phyloP scores from a whole-genome alignment of 1,284 basidiomycete genomes.

The Blastosporella zonata region DNA sequence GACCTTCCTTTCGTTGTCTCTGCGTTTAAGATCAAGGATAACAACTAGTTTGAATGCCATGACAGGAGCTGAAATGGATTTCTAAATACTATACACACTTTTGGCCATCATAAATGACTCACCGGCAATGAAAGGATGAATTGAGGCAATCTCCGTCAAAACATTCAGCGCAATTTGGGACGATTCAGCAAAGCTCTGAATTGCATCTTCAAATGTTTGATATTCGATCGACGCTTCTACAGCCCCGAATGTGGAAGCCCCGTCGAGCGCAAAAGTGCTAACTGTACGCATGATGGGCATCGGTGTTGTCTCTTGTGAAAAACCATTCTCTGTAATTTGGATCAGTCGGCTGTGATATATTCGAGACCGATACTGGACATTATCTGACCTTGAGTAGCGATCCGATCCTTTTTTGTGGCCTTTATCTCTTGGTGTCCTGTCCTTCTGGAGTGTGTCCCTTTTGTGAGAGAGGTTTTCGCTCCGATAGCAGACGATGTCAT shows the following conservation, averaged over 20 bases:
- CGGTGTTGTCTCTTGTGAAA: too few relatives aligned
- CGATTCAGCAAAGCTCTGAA: not conserved
- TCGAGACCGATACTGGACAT: too few relatives aligned
- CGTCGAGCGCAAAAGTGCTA: not conserved
- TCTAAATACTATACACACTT: not conserved
- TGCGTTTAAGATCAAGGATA: not conserved
- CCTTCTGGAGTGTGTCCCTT: too few relatives aligned
- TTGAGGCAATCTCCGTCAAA: not conserved
- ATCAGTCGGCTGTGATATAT: too few relatives aligned
- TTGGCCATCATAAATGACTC: not conserved
- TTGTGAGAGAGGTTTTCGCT: too few relatives aligned
- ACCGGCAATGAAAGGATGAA: slow-evolving; percentile 6
- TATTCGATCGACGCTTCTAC: not conserved
- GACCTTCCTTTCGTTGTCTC: not conserved
- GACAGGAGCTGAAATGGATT: not conserved
- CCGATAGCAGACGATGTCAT: too few relatives aligned
- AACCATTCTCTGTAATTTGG: too few relatives aligned
- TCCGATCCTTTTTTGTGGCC: too few relatives aligned
- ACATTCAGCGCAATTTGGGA: not conserved
- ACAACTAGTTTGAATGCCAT: not conserved
- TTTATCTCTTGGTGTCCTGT: too few relatives aligned
- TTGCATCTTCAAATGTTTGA: not conserved
- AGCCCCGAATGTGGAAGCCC: not conserved
- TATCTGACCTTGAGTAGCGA: too few relatives aligned
- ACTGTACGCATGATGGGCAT: too few relatives aligned